Conservation (phyloP, 768 basidiomycete genomes). For the Guyanaporus albipodus region DNA sequence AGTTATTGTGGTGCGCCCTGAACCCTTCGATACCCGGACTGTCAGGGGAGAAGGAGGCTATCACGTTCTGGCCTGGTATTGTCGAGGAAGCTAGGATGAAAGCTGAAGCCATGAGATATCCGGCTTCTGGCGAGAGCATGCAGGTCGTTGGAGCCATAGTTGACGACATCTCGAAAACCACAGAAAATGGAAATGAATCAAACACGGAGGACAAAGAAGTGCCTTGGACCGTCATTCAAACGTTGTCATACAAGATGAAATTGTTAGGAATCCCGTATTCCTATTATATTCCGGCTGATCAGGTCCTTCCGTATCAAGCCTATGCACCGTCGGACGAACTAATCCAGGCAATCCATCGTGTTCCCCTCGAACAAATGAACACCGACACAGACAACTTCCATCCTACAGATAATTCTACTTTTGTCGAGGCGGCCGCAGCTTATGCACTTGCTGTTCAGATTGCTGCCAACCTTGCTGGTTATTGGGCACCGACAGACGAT, state of each 20-base stretch:
- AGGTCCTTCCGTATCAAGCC: constrained; percentile 74
- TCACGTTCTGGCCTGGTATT: constrained; percentile 72
- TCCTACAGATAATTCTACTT: constrained; percentile 36
- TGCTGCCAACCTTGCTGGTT: constrained; percentile 55
- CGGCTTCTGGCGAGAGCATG: constrained; percentile 1
- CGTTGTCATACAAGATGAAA: constrained; percentile 61
- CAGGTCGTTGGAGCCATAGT: neutral
- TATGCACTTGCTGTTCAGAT: constrained; percentile 73
- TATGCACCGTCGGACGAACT: constrained; percentile 53
- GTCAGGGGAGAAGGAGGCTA: constrained; percentile 37
- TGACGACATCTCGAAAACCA: neutral
- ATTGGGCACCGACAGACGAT: constrained; percentile 72
- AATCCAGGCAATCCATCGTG: constrained; percentile 44
- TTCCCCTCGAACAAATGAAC: constrained; percentile 42
- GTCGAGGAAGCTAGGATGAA: constrained; percentile 56
- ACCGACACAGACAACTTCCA: constrained; percentile 50
- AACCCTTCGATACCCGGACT: constrained; percentile 44
- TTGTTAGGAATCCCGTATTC: constrained; percentile 55
- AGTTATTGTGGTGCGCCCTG: constrained; percentile 69
- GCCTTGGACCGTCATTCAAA: constrained; percentile 61
- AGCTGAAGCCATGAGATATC: constrained; percentile 37
- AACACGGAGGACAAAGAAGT: constrained; percentile 20
- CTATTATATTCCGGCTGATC: constrained; percentile 47
- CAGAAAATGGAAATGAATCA: constrained; percentile 10
- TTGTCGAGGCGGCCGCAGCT: constrained; percentile 54